These are phyloP conservation scores for Podospora tetraspora DNA, from an alignment of 495 filamentous ascomycete species.

Conservation along the genomic window DNA sequence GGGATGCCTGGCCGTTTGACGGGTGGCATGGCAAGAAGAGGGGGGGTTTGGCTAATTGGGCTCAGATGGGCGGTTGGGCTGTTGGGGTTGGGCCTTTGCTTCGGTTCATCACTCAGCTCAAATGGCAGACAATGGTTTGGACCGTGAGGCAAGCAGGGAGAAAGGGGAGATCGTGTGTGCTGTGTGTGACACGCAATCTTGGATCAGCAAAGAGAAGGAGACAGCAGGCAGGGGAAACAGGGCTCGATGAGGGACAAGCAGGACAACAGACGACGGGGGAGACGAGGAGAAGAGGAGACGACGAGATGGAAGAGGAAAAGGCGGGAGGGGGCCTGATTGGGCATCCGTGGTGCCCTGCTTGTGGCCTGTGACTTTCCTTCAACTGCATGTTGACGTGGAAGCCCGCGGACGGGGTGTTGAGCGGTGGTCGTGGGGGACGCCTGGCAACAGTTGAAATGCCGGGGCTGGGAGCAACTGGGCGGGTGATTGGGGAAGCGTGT, in stretches of 20 bases:
- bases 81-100: not conserved
- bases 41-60: not conserved
- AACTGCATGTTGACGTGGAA: conserved; percentile 16
- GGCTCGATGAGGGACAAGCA: conserved; percentile 1
- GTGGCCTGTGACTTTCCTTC: not conserved
- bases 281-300: not conserved
- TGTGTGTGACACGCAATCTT: not conserved
- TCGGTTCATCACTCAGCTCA: not conserved
- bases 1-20: not conserved
- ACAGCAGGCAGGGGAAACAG: not conserved
- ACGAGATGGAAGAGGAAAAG: conserved; percentile 2
- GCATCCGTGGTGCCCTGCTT: not conserved
- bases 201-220: not conserved
- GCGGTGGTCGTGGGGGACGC: not conserved
- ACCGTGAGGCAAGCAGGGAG: not conserved
- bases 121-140: not conserved
- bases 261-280: conserved; percentile 6
- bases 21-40: not conserved
- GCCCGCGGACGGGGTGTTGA: not conserved
- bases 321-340: conserved; percentile 11
- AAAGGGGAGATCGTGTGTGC: not conserved
- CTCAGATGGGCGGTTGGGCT: not conserved
- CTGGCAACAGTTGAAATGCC: not conserved
- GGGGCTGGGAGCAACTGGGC: not conserved
- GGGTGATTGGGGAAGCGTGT: conserved; percentile 11